Conservation (phyloP, 257 asterid genomes). For the Solanum chilense region DNA sequence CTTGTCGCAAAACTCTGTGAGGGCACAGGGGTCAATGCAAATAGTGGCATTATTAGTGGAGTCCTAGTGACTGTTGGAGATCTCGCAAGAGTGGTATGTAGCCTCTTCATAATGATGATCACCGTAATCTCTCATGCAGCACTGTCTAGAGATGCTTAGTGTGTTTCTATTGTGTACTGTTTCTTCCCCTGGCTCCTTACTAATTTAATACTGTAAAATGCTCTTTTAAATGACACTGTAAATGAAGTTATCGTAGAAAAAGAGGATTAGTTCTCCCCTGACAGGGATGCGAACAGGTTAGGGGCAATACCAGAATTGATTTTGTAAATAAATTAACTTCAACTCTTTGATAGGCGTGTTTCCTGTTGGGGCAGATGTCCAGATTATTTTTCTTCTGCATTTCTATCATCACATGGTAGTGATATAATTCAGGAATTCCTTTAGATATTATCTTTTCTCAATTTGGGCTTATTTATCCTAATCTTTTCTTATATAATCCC, state of each 20-base stretch:
- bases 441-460: neutral
- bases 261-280: neutral
- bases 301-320: neutral
- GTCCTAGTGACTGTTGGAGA: slow-evolving; percentile 98
- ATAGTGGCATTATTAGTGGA: slow-evolving; percentile 93
- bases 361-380: neutral
- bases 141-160: neutral
- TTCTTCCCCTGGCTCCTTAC: neutral
- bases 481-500: neutral
- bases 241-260: neutral
- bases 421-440: neutral
- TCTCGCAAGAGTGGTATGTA: slow-evolving; percentile 97
- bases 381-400: neutral
- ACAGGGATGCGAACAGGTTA: neutral
- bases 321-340: neutral
- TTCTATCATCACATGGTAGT: neutral
- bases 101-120: slow-evolving; percentile 3
- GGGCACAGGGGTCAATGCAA: slow-evolving; percentile 90
- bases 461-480: neutral
- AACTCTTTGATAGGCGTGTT: neutral
- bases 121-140: neutral
- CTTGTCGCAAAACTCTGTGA: slow-evolving; percentile 81
- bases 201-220: neutral
- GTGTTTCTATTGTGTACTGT: neutral
- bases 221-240: neutral